Evolutionary conservation across 148 eudicot species (phyloP), one percentile per base, ranked within the genome.

Genomic region (Vaccinium vitisidaea): DNA sequence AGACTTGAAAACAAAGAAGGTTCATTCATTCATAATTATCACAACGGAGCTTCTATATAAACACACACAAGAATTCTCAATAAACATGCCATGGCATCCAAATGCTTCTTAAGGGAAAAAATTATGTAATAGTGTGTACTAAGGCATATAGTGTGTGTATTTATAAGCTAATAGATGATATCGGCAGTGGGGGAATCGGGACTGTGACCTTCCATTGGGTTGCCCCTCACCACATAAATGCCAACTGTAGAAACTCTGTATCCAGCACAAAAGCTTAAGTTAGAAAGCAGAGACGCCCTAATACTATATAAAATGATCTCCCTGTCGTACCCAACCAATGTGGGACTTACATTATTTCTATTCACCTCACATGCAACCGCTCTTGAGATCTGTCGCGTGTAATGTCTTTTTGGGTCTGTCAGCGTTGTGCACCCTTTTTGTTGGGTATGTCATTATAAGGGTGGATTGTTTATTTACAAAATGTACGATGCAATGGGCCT

Each of bases 171-270:
- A 63, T 63, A n/a, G 30, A 63, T 63, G 23, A 63, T n/a, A 63
- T 63, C 8, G 13, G 13, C 27, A 63, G 13, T 63, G 70, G n/a
- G 70, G 30, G 30, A 63, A 63, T 63, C 5, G 30, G 70, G 30
- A 63, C 30, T 63, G 3, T 63, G 27, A 63, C 70, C 70, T 63
- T 63, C 70, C 3, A 63, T 10, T n/a, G 13, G 13, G 30, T 63
- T 63, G 70, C 70, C 30, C 67, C 70, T 63, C 70, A 63, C 27
- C 70, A n/a, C 13, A 63, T 63, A 63, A 63, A 63, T 63, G 70
- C 13, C 70, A 63, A 63, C 70, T 63, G n/a, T n/a, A 63, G 70
- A 63, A 65, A 65, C 32, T 23, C n/a, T 23, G 70, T 65, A 65
- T 65, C 10, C 70, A 23, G 11, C 70, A n/a, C 14, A 23, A 2